phyloP scores from a whole-genome alignment of 306 rosid genomes.

The Ormosia semicastrata region DNA sequence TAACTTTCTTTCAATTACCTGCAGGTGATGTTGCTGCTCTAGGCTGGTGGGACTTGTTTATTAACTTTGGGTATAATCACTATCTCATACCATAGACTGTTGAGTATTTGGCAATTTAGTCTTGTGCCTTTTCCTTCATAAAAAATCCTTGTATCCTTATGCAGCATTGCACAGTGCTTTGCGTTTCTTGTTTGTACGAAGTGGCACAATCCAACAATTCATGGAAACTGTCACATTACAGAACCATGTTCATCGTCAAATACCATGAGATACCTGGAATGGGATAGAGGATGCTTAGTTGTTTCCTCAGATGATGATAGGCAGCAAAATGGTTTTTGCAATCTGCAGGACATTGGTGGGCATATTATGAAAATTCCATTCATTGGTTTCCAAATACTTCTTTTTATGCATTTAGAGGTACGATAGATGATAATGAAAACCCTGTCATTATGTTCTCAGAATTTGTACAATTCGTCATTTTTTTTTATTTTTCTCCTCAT shows the following conservation, averaged over 20 bases:
- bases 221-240: constrained; percentile 55
- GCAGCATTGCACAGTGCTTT: constrained; percentile 96
- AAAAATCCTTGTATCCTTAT: constrained; percentile 27
- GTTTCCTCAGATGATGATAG: constrained; percentile 65
- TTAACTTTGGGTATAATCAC: constrained; percentile 72
- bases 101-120: neutral
- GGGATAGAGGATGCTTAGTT: constrained; percentile 74
- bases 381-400: constrained; percentile 68
- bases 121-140: constrained; percentile 19
- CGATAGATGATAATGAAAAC: neutral
- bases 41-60: constrained; percentile 98
- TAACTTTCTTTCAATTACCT: constrained; percentile 20
- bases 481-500: neutral
- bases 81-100: constrained; percentile 9
- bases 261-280: constrained; percentile 61
- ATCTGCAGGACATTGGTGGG: constrained; percentile 81
- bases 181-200: constrained; percentile 94
- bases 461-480: constrained; percentile 20
- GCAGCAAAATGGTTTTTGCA: constrained; percentile 54
- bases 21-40: constrained; percentile 88
- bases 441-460: neutral
- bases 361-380: constrained; percentile 89
- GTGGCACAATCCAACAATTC: constrained; percentile 94
- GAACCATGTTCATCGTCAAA: constrained; percentile 64
- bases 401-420: constrained; percentile 89